These are phyloP conservation scores for Barnettozyma californica DNA, from an alignment of 805 yeast species.

Conservation along the genomic window DNA sequence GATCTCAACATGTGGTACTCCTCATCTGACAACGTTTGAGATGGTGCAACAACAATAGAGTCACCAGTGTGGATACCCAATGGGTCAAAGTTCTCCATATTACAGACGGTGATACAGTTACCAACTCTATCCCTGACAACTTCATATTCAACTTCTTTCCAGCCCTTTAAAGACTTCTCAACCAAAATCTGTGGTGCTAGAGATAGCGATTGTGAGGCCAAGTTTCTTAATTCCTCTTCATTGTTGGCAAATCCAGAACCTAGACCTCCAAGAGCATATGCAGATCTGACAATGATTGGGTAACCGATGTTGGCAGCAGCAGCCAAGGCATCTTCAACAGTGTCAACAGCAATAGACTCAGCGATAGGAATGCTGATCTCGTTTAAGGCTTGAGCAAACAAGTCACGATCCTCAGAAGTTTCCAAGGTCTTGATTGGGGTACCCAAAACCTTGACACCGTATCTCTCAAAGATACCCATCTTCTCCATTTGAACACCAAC, in stretches of 20 bases:
- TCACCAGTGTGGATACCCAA: slow-evolving; percentile 98
- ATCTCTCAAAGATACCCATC: slow-evolving; percentile 89
- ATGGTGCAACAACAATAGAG: slow-evolving; percentile 97
- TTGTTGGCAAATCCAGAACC: slow-evolving; percentile 96
- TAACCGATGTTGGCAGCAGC: slow-evolving; percentile 89
- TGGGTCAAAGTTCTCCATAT: slow-evolving; percentile 99
- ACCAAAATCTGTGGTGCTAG: slow-evolving; percentile 93
- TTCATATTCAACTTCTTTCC: slow-evolving; percentile 99
- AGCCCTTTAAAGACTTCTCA: slow-evolving; percentile 95
- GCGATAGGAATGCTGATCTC: slow-evolving; percentile 97
- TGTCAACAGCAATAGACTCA: slow-evolving; percentile 91
- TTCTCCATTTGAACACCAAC: slow-evolving; percentile 94
- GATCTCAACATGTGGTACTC: slow-evolving; percentile 97
- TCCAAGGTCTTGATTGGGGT: slow-evolving; percentile 95
- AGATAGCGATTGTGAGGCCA: slow-evolving; percentile 84
- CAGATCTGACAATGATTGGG: slow-evolving; percentile 96
- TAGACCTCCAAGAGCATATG: slow-evolving; percentile 94
- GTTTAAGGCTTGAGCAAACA: slow-evolving; percentile 90
- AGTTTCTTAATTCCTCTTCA: slow-evolving; percentile 74
- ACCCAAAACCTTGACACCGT: slow-evolving; percentile 91
- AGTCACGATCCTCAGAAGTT: slow-evolving; percentile 96
- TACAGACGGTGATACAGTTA: slow-evolving; percentile 97
- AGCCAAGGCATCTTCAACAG: slow-evolving; percentile 84
- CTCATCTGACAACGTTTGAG: slow-evolving; percentile 94
- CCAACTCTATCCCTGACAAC: slow-evolving; percentile 95